These are phyloP conservation scores for Podospora anserina DNA, from an alignment of 495 filamentous ascomycete genomes.

Conservation along the genomic window DNA sequence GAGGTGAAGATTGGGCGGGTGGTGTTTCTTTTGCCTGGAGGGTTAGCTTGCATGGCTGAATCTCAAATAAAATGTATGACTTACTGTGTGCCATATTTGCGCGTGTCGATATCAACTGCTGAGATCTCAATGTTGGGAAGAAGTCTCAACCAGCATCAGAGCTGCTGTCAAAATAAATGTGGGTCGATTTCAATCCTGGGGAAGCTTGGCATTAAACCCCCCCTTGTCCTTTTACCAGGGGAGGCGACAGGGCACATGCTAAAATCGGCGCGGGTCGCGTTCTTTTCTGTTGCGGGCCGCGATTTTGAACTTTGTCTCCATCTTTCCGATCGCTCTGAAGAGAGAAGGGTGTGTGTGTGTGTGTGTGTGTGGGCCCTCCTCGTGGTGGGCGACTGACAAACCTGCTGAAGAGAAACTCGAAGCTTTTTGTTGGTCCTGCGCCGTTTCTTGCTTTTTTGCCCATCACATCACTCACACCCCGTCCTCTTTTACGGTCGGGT, in stretches of 20 bases:
- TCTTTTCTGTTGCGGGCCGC: not conserved
- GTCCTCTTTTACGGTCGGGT: not conserved
- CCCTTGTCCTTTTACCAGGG: not conserved
- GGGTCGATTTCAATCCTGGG: not conserved
- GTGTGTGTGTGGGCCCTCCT: not conserved
- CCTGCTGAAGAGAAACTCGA: not conserved
- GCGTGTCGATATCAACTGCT: not conserved
- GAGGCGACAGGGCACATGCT: not conserved
- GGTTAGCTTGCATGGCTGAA: constrained; percentile 22
- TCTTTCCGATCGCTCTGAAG: not conserved
- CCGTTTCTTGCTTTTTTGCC: constrained; percentile 2
- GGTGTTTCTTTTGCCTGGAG: constrained; percentile 83
- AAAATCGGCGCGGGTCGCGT: constrained; percentile 4
- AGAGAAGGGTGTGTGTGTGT: not conserved
- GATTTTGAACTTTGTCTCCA: constrained; percentile 4
- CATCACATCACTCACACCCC: not conserved
- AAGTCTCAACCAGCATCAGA: not conserved
- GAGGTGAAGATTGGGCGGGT: constrained; percentile 94
- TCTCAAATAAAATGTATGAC: constrained; percentile 12
- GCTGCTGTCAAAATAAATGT: not conserved
- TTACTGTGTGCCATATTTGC: constrained; percentile 56
- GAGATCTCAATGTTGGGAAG: not conserved
- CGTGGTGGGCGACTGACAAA: not conserved
- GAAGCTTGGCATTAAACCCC: not conserved
- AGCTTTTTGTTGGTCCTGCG: not conserved